Conservation (phyloP, 2,329 filamentous ascomycete genomes). For the Colletotrichum aenigma region DNA sequence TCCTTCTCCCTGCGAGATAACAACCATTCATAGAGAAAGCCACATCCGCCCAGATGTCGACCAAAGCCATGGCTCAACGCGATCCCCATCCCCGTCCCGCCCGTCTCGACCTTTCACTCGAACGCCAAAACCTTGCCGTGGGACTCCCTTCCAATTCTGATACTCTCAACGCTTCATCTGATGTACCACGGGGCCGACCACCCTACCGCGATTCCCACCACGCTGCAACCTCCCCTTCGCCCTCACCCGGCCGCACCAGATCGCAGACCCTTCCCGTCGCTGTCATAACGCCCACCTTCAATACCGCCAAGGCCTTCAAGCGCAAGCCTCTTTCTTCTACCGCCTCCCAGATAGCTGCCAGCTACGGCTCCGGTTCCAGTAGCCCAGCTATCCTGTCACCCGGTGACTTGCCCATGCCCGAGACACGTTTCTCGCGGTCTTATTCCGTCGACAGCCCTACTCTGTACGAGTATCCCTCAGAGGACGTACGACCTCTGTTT, state of each 20-base stretch:
- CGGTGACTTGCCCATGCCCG: conserved; percentile 51
- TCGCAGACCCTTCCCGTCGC: conserved; percentile 21
- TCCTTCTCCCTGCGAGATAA: conserved; percentile 11
- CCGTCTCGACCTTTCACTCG: conserved; percentile 14
- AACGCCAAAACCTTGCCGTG: conserved; percentile 9
- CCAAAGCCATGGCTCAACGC: conserved; percentile 17
- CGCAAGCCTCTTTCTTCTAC: conserved; percentile 65
- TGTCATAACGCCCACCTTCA: conserved; percentile 4
- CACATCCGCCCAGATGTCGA: conserved; percentile 18
- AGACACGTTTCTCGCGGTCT: conserved; percentile 58
- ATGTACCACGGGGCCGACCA: conserved; percentile 12
- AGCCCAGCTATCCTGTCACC: conserved; percentile 28
- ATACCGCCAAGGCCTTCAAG: conserved; percentile 43
- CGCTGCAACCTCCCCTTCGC: conserved; percentile 23
- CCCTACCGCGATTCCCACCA: conserved; percentile 15
- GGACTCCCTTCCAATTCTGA: conserved; percentile 20
- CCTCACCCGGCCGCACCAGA: conserved; percentile 21
- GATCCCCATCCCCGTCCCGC: conserved; percentile 15
- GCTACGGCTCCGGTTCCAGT: conserved; percentile 45
- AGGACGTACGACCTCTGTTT: conserved; percentile 17
- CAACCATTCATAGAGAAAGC: conserved; percentile 12
- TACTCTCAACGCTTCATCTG: conserved; percentile 22
- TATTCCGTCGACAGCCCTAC: conserved; percentile 65
- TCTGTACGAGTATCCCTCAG: conserved; percentile 60
- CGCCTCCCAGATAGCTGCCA: conserved; percentile 54